Conservation (phyloP, 306 rosid species). For the Pyrus betulifolia region DNA sequence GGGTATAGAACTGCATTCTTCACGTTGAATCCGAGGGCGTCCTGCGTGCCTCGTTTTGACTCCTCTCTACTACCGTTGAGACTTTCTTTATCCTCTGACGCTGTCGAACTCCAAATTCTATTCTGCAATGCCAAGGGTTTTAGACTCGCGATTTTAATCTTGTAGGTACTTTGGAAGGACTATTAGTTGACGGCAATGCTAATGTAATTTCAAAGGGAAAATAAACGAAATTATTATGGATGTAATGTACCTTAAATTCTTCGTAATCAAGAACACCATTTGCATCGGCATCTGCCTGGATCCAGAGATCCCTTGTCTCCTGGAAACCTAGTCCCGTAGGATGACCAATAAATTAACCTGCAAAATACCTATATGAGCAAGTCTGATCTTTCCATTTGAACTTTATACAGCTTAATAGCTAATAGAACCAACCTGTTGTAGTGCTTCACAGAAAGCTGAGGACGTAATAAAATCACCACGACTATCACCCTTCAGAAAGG, state of each 20-base stretch:
- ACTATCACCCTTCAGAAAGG: slow-evolving; percentile 71
- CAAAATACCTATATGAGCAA: slow-evolving; percentile 12
- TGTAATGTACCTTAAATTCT: slow-evolving; percentile 57
- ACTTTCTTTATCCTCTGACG: slow-evolving; percentile 38
- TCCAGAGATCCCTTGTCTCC: slow-evolving; percentile 76
- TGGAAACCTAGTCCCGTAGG: slow-evolving; percentile 68
- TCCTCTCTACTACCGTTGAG: slow-evolving; percentile 19
- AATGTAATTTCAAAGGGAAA: neutral
- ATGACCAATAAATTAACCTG: slow-evolving; percentile 65
- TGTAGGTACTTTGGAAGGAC: neutral
- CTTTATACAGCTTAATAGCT: neutral
- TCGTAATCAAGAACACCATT: slow-evolving; percentile 64
- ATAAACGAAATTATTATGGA: neutral
- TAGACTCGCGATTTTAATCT: neutral
- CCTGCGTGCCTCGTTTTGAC: slow-evolving; percentile 15
- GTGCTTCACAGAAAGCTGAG: slow-evolving; percentile 60
- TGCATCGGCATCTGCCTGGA: slow-evolving; percentile 68
- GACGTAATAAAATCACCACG: slow-evolving; percentile 51
- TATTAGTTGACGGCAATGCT: neutral
- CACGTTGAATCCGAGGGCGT: slow-evolving; percentile 59
- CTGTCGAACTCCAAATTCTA: slow-evolving; percentile 58
- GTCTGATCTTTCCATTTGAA: slow-evolving; percentile 1
- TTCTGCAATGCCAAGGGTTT: slow-evolving; percentile 35
- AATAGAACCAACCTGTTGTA: slow-evolving; percentile 50
- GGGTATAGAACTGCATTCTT: slow-evolving; percentile 64